Evolutionary conservation across 495 filamentous ascomycete species (phyloP), one percentile per base, ranked within the genome.

Genomic region (Aspergillus heteromorphus): DNA sequence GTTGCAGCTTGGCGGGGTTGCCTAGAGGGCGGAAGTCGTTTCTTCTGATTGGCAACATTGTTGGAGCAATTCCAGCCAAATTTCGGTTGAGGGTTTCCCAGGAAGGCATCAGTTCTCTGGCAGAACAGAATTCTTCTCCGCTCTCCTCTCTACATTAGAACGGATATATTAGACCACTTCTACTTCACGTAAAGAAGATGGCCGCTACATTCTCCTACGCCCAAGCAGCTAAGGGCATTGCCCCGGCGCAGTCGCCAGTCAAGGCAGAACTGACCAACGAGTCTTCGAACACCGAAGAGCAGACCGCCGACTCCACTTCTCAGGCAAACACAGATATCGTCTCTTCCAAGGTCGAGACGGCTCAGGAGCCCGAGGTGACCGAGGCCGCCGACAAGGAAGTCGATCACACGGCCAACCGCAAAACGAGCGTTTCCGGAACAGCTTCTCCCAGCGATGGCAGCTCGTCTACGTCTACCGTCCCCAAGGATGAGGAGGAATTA

Each of bases 221-320:
- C 53, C 91, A 96, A 77, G 92, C 92, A 65, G 93, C 92, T 23
- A 91, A 89, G 71, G 88, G 89, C 60, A 77, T 82, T 54, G 71
- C 82, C 51, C 60, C 77, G 43, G 66, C 60, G 53, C 63, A 65
- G 14, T 47, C 43, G 54, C 60, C 72, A 38, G 60, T 76, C 62
- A 69, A 71, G 63, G 57, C 69, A 58, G 67, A 69, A 48, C 54
- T 69, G 48, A 59, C 61, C 48, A 60, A 58, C 42, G 38, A 50
- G 41, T 61, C 68, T 20, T 49, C 68, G 16, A 68, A 67, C 48
- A 47, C 51, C 16, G 66, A 72, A 34, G 69, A 76, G 54, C 62
- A 59, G 43, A 63, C 50, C 47, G 50, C 47, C 25, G 51, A 48
- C 42, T 53, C 57, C 20, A 56, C 16, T 18, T 11, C 51, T 30